Percentiles rank a stretch among this genome's conserved stretches.
These are phyloP conservation scores for Neofusicoccum laricinum DNA, from an alignment of 2,329 filamentous ascomycete genomes.

Conservation along the genomic window DNA sequence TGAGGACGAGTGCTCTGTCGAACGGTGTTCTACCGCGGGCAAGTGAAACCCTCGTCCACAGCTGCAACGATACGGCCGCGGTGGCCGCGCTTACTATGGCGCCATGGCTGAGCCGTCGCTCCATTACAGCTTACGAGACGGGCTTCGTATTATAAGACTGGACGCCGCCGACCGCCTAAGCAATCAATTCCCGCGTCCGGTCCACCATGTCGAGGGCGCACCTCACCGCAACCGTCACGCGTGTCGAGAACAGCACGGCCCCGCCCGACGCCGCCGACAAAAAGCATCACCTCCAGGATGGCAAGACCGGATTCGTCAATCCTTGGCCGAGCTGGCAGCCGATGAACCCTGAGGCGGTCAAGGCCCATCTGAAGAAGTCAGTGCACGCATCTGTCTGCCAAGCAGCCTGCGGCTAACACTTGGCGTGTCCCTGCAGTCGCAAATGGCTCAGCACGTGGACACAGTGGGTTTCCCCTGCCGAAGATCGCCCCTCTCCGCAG, in stretches of 20 bases:
- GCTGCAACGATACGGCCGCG: too few species aligned
- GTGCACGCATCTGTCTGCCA: background rate
- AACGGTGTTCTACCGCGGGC: too few species aligned
- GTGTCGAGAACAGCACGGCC: background rate
- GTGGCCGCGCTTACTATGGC: background rate
- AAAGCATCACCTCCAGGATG: constrained; percentile 48
- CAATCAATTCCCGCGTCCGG: background rate
- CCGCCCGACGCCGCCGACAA: constrained; percentile 40
- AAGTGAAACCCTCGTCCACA: too few species aligned
- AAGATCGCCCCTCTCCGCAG: background rate
- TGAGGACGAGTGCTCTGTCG: too few species aligned
- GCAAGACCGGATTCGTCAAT: constrained; percentile 54
- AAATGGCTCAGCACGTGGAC: background rate
- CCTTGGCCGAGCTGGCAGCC: constrained; percentile 44
- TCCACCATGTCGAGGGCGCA: background rate
- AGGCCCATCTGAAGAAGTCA: background rate
- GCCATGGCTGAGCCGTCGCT: too few species aligned
- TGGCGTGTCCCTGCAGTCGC: background rate
- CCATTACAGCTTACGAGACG: background rate
- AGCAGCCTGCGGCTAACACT: background rate
- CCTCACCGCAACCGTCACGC: background rate
- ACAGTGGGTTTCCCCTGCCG: background rate
- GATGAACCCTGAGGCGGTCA: background rate
- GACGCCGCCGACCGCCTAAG: background rate
- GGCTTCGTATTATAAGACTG: background rate